Conservation (phyloP, 345 rosid species). For the Arabidopsis arenosa region DNA sequence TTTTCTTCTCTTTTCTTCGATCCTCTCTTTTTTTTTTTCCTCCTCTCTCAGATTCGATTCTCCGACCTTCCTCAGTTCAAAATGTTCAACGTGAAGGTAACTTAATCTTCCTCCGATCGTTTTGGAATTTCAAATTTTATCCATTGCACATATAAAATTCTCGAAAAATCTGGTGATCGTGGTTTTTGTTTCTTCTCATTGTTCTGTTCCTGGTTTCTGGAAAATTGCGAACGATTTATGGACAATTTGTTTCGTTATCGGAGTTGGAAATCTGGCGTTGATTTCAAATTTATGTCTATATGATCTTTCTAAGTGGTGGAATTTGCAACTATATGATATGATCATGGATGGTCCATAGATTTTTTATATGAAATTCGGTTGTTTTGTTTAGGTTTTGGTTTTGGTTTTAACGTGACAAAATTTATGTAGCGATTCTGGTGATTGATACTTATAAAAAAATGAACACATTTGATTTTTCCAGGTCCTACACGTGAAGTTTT, state of each 20-base stretch:
- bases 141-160: background rate
- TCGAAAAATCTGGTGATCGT: background rate
- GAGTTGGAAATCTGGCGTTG: no score
- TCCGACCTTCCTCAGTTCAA: conserved; percentile 11
- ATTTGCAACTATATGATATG: background rate
- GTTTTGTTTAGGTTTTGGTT: background rate
- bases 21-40: background rate
- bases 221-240: background rate
- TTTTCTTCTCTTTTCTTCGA: conserved; percentile 30
- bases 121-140: background rate
- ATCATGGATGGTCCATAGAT: no score
- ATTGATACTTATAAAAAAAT: background rate
- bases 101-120: conserved; percentile 1
- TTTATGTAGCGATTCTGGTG: background rate
- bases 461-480: background rate
- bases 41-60: conserved; percentile 9
- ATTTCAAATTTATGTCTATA: background rate
- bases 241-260: no score
- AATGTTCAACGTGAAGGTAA: conserved; percentile 14
- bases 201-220: background rate
- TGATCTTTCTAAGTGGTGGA: background rate
- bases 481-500: conserved; percentile 33
- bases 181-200: background rate
- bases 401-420: background rate
- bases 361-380: background rate